These are phyloP conservation scores for Coemansia sp. DNA, from an alignment of 192 early-diverging fungal genomes.

Conservation along the genomic window DNA sequence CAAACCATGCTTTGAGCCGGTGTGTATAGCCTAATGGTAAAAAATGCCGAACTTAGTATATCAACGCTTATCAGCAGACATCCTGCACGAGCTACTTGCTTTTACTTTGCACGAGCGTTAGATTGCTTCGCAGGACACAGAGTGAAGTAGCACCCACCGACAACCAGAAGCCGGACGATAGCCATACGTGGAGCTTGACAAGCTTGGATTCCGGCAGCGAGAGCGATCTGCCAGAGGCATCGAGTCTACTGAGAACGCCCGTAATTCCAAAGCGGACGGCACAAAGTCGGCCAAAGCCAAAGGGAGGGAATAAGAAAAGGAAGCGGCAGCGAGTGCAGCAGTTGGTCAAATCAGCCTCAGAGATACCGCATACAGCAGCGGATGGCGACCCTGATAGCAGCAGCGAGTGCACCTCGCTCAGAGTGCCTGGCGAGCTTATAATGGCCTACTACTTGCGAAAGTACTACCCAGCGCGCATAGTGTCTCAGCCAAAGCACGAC, in stretches of 20 bases:
- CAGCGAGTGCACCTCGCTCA: constrained; percentile 13
- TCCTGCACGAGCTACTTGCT: not conserved
- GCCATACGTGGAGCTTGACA: constrained; percentile 3
- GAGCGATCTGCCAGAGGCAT: constrained; percentile 52
- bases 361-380: constrained; percentile 4
- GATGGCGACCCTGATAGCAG: constrained; percentile 25
- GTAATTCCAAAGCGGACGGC: not conserved
- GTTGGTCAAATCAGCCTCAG: constrained; percentile 43
- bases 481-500: constrained; percentile 15
- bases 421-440: constrained; percentile 50
- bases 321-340: not conserved
- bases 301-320: not conserved
- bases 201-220: constrained; percentile 36
- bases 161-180: not conserved
- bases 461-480: constrained; percentile 50
- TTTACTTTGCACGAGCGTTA: not conserved
- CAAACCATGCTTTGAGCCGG: not conserved
- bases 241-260: constrained; percentile 32
- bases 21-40: not conserved
- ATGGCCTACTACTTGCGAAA: constrained; percentile 38
- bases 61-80: not conserved
- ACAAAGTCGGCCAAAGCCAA: not conserved
- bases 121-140: constrained; percentile 30
- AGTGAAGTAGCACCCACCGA: constrained; percentile 20
- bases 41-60: not conserved